These are phyloP conservation scores for Pascua sp. DNA, from an alignment of 1,284 basidiomycete species.

Conservation along the genomic window DNA sequence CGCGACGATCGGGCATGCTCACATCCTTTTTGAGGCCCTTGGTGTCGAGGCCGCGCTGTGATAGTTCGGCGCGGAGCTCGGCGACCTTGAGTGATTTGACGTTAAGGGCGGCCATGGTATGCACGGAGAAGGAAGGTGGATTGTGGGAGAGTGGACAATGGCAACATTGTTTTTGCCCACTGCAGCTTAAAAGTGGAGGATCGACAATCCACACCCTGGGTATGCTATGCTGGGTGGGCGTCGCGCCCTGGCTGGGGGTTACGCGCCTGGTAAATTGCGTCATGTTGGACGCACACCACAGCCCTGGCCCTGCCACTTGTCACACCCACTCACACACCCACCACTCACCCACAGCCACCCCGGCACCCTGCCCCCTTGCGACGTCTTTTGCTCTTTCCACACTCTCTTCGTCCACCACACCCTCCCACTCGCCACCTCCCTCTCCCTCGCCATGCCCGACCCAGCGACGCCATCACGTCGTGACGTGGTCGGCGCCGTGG, in stretches of 20 bases:
- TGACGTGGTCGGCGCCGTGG: background rate
- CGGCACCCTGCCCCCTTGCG: too few species aligned
- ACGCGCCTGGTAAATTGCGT: too few species aligned
- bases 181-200: background rate
- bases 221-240: too few species aligned
- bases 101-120: background rate
- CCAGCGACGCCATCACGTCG: background rate
- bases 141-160: background rate
- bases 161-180: background rate
- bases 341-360: background rate
- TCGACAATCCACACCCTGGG: background rate
- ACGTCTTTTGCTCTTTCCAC: background rate
- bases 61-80: conserved; percentile 47
- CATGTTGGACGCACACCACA: background rate
- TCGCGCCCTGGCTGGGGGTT: too few species aligned
- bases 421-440: background rate
- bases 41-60: conserved; percentile 36
- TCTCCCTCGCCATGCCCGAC: background rate
- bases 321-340: background rate
- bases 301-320: background rate
- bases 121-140: background rate
- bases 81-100: conserved; percentile 35
- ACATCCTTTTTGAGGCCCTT: conserved; percentile 47
- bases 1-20: conserved; percentile 10
- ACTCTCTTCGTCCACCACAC: background rate